phyloP scores from a whole-genome alignment of 495 filamentous ascomycete genomes.

The Saxophila tyrrhenica region DNA sequence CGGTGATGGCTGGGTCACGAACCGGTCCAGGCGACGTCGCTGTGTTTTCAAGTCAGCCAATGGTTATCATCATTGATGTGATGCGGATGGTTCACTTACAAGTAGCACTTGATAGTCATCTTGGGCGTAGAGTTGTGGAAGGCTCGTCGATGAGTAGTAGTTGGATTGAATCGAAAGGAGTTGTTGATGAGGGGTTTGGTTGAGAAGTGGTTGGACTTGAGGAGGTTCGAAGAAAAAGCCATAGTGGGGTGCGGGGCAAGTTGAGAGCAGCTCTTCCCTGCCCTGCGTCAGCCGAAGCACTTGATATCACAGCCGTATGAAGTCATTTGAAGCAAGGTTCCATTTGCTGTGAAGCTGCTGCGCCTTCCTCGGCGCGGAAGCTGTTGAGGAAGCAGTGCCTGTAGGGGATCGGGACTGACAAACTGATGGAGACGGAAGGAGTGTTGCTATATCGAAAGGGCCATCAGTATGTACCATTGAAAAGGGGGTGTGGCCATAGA shows the following conservation, averaged over 20 bases:
- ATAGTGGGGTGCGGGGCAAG: background rate
- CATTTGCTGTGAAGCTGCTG: too few species aligned
- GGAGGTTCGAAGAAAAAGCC: background rate
- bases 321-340: too few species aligned
- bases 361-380: too few species aligned
- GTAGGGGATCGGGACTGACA: too few species aligned
- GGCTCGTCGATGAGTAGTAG: conserved; percentile 31
- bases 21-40: background rate
- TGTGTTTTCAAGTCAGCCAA: background rate
- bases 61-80: background rate
- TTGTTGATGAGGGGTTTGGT: background rate
- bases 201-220: conserved; percentile 3
- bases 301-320: too few species aligned
- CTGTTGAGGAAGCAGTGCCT: too few species aligned
- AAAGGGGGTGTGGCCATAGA: background rate
- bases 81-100: background rate
- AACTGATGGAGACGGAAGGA: too few species aligned
- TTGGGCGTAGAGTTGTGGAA: conserved; percentile 53
- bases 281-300: too few species aligned
- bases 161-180: background rate
- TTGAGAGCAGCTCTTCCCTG: too few species aligned
- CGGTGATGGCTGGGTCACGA: background rate
- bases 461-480: background rate
- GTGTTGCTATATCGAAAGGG: too few species aligned
- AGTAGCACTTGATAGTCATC: conserved; percentile 51